These are phyloP conservation scores for Podaxis sp. DNA, from an alignment of 768 basidiomycete species.

Conservation along the genomic window DNA sequence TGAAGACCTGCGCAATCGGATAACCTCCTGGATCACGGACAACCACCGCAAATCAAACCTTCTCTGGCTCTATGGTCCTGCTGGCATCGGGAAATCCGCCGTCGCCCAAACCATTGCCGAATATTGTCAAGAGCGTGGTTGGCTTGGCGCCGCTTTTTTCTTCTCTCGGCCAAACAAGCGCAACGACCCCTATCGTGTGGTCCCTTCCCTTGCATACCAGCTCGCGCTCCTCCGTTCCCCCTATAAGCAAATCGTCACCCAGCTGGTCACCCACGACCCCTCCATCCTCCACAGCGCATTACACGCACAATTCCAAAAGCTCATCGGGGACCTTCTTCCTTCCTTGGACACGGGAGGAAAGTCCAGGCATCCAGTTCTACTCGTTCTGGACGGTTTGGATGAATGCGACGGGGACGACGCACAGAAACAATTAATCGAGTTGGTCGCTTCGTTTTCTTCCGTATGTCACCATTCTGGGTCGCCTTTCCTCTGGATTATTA, in stretches of 20 bases:
- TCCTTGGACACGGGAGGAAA: neutral
- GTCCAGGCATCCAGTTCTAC: neutral
- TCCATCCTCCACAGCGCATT: neutral
- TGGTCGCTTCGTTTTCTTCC: neutral
- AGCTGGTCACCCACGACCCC: neutral
- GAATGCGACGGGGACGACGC: neutral
- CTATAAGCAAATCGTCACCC: neutral
- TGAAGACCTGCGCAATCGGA: neutral
- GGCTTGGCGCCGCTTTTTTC: constrained; percentile 8
- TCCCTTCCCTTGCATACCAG: constrained; percentile 5
- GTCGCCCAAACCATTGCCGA: constrained; percentile 3
- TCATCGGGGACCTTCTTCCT: neutral
- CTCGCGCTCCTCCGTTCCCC: neutral
- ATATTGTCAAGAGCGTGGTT: neutral
- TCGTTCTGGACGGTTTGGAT: constrained; percentile 7
- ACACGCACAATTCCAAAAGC: neutral
- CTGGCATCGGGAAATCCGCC: constrained; percentile 5
- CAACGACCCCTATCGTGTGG: neutral
- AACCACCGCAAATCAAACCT: neutral
- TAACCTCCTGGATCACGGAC: neutral
- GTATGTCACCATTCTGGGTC: neutral
- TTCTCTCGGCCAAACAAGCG: neutral
- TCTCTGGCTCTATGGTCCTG: neutral
- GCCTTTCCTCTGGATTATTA: neutral
- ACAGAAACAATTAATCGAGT: neutral